phyloP scores from a whole-genome alignment of 768 basidiomycete genomes.

The Chlorophyllum brunneum region DNA sequence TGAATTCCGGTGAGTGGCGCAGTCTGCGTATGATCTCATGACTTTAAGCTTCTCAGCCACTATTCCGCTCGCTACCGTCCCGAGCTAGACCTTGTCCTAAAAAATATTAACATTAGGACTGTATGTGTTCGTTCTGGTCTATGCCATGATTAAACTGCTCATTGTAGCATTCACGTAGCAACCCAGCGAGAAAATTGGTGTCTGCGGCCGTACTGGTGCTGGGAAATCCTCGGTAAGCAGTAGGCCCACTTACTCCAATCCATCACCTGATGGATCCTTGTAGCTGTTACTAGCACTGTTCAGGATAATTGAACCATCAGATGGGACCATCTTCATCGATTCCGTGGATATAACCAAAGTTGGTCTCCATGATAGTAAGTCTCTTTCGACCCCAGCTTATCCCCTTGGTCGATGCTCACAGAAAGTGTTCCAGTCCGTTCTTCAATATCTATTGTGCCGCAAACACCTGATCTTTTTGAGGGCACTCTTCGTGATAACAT shows the following conservation, averaged over 20 bases:
- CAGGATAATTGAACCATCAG: conserved; percentile 68
- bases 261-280: background rate
- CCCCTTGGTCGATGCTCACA: background rate
- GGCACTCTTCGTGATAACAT: conserved; percentile 83
- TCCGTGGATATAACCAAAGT: conserved; percentile 73
- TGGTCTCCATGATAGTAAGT: conserved; percentile 67
- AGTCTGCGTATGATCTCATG: background rate
- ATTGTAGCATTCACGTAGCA: conserved; percentile 37
- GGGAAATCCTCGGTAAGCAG: conserved; percentile 67
- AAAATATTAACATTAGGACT: conserved; percentile 65
- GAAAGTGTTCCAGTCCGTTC: conserved; percentile 56
- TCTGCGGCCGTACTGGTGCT: conserved; percentile 80
- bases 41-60: conserved; percentile 32
- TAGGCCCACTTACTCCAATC: background rate
- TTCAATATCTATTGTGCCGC: conserved; percentile 82
- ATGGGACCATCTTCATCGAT: conserved; percentile 70
- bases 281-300: conserved; percentile 69
- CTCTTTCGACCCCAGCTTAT: no score
- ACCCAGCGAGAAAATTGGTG: conserved; percentile 84
- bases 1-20: conserved; percentile 59
- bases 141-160: background rate
- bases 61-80: conserved; percentile 80
- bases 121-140: conserved; percentile 31
- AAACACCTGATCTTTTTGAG: conserved; percentile 68
- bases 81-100: conserved; percentile 78